Percentiles rank a stretch among this genome's conserved stretches.
Evolutionary conservation across 2,329 filamentous ascomycete genomes (phyloP).

Genomic region (Exophiala phaeomuriformis): DNA sequence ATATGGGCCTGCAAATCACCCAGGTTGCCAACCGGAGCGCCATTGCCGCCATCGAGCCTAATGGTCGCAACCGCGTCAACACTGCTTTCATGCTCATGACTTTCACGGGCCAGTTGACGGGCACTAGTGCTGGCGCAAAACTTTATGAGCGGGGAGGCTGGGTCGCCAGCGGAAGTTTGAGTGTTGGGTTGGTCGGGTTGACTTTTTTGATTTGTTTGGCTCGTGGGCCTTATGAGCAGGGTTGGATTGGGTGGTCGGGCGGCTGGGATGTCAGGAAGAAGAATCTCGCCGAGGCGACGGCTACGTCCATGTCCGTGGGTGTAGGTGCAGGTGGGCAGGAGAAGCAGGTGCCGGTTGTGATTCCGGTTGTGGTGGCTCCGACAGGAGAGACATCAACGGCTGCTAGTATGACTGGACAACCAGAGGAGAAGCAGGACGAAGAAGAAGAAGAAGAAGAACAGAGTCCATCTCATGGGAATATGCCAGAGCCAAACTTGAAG

Average conservation of each 20-base stretch:
- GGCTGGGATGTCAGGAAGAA: slow-evolving; percentile 44
- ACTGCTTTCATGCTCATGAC: slow-evolving; percentile 73
- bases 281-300: slow-evolving; percentile 18
- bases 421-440: no score
- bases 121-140: slow-evolving; percentile 54
- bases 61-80: slow-evolving; percentile 67
- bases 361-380: no score
- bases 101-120: slow-evolving; percentile 68
- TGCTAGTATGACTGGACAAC: no score
- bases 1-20: slow-evolving; percentile 64
- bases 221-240: slow-evolving; percentile 50
- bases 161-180: slow-evolving; percentile 50
- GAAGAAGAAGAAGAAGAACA: no score
- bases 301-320: no score
- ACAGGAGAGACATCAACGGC: no score
- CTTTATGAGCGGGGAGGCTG: slow-evolving; percentile 52
- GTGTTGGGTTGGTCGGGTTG: slow-evolving; percentile 47
- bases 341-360: no score
- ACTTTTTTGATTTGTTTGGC: slow-evolving; percentile 43
- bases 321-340: no score
- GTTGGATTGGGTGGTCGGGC: slow-evolving; percentile 56
- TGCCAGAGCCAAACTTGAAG: no score
- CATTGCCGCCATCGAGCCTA: slow-evolving; percentile 65
- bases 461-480: no score
- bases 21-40: slow-evolving; percentile 66